Evolutionary conservation across 2,329 filamentous ascomycete genomes (phyloP).

Genomic region (Myriosclerotinia curreyana): DNA sequence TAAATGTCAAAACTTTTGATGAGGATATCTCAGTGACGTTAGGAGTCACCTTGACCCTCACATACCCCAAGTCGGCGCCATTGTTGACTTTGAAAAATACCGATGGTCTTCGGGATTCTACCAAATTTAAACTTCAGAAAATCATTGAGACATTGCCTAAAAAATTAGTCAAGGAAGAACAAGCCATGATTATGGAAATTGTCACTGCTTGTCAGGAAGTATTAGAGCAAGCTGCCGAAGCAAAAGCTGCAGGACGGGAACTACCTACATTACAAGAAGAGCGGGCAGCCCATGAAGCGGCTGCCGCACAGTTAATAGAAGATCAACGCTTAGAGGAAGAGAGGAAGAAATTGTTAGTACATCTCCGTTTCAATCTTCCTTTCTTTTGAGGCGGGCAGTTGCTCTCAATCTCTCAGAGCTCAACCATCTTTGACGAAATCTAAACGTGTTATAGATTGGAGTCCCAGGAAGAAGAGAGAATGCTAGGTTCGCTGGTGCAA

Average conservation of each 20-base stretch:
- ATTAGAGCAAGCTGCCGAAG: slow-evolving; percentile 80
- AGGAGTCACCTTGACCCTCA: slow-evolving; percentile 79
- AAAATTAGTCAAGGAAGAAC: slow-evolving; percentile 49
- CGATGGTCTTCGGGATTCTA: slow-evolving; percentile 64
- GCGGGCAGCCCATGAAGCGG: slow-evolving; percentile 76
- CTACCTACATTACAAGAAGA: slow-evolving; percentile 88
- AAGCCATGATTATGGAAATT: slow-evolving; percentile 52
- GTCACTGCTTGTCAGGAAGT: slow-evolving; percentile 57
- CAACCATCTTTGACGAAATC: neutral
- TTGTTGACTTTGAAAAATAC: slow-evolving; percentile 66
- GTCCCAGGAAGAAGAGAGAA: slow-evolving; percentile 46
- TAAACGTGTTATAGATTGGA: slow-evolving; percentile 15
- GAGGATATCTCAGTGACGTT: slow-evolving; percentile 68
- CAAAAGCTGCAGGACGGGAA: slow-evolving; percentile 69
- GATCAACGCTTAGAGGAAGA: slow-evolving; percentile 48
- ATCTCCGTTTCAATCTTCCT: neutral
- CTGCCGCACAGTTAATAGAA: slow-evolving; percentile 57
- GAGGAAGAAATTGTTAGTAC: slow-evolving; percentile 41
- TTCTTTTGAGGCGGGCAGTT: neutral
- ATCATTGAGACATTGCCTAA: slow-evolving; percentile 58
- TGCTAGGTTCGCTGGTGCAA: slow-evolving; percentile 67
- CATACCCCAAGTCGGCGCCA: slow-evolving; percentile 83
- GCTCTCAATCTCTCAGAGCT: neutral
- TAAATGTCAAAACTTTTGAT: slow-evolving; percentile 72
- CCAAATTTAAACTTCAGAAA: slow-evolving; percentile 66